These are phyloP conservation scores for Russula dissimulans DNA, from an alignment of 768 basidiomycete species.

Conservation along the genomic window DNA sequence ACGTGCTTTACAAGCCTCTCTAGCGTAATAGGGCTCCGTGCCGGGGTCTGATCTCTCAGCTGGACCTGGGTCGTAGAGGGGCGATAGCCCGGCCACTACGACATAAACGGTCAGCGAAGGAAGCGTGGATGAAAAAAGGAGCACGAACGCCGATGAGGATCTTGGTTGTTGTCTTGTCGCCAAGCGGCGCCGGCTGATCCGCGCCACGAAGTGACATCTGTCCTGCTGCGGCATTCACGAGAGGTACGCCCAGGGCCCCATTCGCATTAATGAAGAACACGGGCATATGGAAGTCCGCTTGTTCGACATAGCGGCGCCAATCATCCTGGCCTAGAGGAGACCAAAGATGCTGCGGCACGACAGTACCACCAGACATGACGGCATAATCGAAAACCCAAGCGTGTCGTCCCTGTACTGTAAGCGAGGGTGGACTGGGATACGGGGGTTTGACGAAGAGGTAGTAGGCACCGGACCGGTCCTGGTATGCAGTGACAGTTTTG, in stretches of 20 bases:
- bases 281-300: conserved; percentile 7
- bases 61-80: conserved; percentile 4
- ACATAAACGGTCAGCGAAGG: not conserved
- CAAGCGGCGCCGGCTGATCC: not conserved
- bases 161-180: not conserved
- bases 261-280: conserved; percentile 8
- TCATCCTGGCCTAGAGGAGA: conserved; percentile 8
- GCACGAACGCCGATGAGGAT: conserved; percentile 10
- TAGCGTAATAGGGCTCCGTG: not conserved
- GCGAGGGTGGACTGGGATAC: not conserved
- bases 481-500: not conserved
- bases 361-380: not conserved
- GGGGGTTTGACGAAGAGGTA: not conserved
- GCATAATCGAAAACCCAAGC: conserved; percentile 11
- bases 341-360: conserved; percentile 17
- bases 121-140: not conserved
- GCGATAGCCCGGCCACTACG: conserved; percentile 13
- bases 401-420: not conserved
- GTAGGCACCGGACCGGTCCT: not conserved
- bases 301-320: conserved; percentile 12
- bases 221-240: conserved; percentile 4
- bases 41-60: conserved; percentile 4
- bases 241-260: conserved; percentile 10
- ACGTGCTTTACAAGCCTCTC: conserved; percentile 12
- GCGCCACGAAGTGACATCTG: not conserved